Conservation (phyloP, 1,284 basidiomycete genomes). For the Apiotrichum brassicae region DNA sequence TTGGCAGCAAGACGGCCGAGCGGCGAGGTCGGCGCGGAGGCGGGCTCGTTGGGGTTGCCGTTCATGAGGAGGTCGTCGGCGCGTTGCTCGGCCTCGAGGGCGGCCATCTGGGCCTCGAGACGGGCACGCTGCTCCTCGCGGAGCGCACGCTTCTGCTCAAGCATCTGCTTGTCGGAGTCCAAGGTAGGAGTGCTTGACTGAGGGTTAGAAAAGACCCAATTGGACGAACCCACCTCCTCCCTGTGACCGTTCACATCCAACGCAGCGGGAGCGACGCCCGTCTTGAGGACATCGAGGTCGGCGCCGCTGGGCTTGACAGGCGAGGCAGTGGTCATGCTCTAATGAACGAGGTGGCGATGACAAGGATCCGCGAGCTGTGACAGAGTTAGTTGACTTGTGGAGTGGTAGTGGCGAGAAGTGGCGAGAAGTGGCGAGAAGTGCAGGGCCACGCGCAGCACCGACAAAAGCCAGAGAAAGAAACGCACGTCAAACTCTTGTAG, state of each 20-base stretch:
- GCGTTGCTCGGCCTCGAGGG: conserved; percentile 82
- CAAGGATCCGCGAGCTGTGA: conserved; percentile 15
- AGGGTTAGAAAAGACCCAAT: too few relatives aligned
- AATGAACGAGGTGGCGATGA: conserved; percentile 1
- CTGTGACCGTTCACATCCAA: conserved; percentile 33
- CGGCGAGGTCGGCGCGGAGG: conserved; percentile 40
- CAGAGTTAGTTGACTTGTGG: background rate
- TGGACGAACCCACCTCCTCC: conserved; percentile 36
- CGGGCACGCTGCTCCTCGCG: conserved; percentile 74
- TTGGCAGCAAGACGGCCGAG: conserved; percentile 12
- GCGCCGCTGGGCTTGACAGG: conserved; percentile 26
- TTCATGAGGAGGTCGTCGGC: conserved; percentile 58
- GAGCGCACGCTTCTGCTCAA: conserved; percentile 81
- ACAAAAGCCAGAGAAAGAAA: background rate
- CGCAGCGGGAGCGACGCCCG: conserved; percentile 7
- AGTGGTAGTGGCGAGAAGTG: background rate
- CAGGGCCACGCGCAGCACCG: too few relatives aligned
- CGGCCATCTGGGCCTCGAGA: conserved; percentile 90
- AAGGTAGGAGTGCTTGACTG: conserved; percentile 1
- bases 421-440: background rate
- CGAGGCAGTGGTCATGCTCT: conserved; percentile 30
- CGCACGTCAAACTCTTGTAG: conserved; percentile 10
- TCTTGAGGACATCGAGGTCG: conserved; percentile 21
- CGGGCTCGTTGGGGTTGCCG: conserved; percentile 21
- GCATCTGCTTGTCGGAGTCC: conserved; percentile 54